Conservation (phyloP, 805 yeast species). For the Yarrowia bubula region DNA sequence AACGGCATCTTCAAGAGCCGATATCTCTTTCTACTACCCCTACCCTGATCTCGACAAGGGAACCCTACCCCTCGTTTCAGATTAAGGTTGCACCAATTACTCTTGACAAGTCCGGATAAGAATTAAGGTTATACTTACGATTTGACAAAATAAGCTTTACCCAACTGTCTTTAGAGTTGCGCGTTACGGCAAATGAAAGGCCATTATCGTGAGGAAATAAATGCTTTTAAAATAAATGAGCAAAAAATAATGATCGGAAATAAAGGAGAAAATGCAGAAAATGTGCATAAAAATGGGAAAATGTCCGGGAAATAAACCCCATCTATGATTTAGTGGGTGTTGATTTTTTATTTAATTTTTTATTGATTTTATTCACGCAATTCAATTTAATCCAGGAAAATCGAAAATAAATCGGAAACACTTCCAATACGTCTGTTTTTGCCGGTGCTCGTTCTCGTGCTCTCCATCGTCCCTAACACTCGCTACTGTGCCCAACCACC, state of each 20-base stretch:
- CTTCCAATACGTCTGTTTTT: not conserved
- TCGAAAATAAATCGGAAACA: no score
- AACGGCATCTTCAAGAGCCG: not conserved
- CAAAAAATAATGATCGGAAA: not conserved
- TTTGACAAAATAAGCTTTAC: not conserved
- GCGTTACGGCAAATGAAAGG: constrained; percentile 4
- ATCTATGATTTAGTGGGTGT: no score
- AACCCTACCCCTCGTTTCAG: constrained; percentile 11
- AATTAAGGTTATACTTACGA: constrained; percentile 4
- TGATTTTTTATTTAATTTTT: no score
- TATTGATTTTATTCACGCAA: no score
- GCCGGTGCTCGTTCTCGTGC: not conserved
- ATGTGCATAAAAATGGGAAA: not conserved
- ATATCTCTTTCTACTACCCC: not conserved
- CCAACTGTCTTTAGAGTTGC: not conserved
- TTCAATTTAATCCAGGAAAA: not conserved
- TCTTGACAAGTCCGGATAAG: not conserved
- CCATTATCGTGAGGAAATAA: not conserved
- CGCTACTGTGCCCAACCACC: not conserved
- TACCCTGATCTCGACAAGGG: not conserved
- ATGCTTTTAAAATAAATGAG: not conserved
- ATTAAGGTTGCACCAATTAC: not conserved
- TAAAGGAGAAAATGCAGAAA: not conserved
- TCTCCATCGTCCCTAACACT: not conserved
- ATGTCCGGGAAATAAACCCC: no score